phyloP scores from a whole-genome alignment of 164 flowering plant species.

The Annona cherimola region DNA sequence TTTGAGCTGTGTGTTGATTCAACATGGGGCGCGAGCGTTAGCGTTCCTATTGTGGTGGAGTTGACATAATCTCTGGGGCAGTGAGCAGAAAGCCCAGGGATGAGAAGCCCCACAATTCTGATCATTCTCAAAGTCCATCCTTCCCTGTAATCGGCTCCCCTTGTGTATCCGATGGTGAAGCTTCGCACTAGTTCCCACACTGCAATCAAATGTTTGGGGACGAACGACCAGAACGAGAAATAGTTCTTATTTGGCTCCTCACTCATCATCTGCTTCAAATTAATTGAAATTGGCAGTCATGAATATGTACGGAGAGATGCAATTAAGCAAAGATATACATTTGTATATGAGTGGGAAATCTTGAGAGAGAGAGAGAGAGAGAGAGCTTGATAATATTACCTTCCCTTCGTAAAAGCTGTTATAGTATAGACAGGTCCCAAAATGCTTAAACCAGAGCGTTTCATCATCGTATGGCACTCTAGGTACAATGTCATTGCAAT shows the following conservation, averaged over 20 bases:
- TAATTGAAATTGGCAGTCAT: too few species aligned
- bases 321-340: background rate
- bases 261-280: slow-evolving; percentile 30
- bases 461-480: slow-evolving; percentile 69
- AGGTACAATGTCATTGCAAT: slow-evolving; percentile 73
- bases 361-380: slow-evolving; percentile 15
- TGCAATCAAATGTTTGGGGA: slow-evolving; percentile 55
- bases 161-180: slow-evolving; percentile 30
- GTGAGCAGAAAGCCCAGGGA: slow-evolving; percentile 71
- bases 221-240: slow-evolving; percentile 34
- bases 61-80: slow-evolving; percentile 54
- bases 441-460: slow-evolving; percentile 56
- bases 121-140: slow-evolving; percentile 34
- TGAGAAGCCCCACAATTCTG: slow-evolving; percentile 40
- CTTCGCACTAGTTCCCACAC: slow-evolving; percentile 60
- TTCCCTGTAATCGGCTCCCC: slow-evolving; percentile 50
- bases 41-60: slow-evolving; percentile 36
- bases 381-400: slow-evolving; percentile 45
- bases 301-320: background rate
- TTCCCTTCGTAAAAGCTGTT: slow-evolving; percentile 60
- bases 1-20: background rate
- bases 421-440: slow-evolving; percentile 55
- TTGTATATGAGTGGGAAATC: background rate
- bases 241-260: slow-evolving; percentile 82
- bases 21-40: background rate